A percentile compares a stretch with the other conserved stretches of the same genome.
Evolutionary conservation across 306 rosid species (phyloP).

Genomic region (Fagus crenata): DNA sequence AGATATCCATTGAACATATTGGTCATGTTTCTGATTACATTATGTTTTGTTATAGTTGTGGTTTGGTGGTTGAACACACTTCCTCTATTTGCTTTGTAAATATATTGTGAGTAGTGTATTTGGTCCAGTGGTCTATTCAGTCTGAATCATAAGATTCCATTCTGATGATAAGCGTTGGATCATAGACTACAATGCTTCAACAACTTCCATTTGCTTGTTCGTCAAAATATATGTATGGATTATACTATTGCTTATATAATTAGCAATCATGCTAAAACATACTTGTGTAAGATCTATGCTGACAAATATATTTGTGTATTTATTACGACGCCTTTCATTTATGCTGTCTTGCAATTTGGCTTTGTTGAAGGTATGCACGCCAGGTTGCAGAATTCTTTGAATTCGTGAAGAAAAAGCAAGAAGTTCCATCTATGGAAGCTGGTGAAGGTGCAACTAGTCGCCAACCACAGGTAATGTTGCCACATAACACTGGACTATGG

Average conservation of each 20-base stretch:
- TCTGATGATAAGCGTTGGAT: not conserved
- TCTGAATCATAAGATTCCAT: not conserved
- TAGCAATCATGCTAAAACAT: too few species aligned
- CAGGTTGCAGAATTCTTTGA: conserved; percentile 94
- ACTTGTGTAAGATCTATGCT: too few species aligned
- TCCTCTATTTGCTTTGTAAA: not conserved
- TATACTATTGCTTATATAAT: too few species aligned
- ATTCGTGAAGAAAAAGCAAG: conserved; percentile 82
- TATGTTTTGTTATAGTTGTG: not conserved
- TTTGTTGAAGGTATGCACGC: conserved; percentile 78
- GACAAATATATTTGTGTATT: not conserved
- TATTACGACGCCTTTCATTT: not conserved
- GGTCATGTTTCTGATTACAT: not conserved
- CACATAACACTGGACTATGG: conserved; percentile 67
- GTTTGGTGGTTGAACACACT: not conserved
- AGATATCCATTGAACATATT: not conserved
- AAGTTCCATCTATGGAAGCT: conserved; percentile 43
- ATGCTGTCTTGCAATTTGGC: conserved; percentile 16
- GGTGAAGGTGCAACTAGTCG: conserved; percentile 38
- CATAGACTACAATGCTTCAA: too few species aligned
- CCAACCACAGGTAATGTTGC: conserved; percentile 59
- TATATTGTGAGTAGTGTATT: not conserved
- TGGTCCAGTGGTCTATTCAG: not conserved
- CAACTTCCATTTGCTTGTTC: too few species aligned
- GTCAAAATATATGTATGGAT: too few species aligned